Conservation (phyloP, 140 eudicot genomes). For the Anethum foeniculum region DNA sequence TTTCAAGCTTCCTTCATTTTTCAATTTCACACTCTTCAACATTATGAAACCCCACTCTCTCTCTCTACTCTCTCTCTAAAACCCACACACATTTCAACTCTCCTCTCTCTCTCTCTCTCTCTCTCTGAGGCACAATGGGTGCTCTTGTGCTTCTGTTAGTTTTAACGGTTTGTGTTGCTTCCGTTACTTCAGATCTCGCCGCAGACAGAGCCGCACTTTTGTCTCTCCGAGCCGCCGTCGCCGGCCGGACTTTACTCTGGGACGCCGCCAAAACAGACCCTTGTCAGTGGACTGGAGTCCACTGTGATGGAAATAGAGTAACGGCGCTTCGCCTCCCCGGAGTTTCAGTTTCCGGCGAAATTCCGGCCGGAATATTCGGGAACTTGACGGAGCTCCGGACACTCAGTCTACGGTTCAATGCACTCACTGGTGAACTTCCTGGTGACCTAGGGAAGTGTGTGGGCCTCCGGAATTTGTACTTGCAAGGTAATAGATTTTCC, state of each 20-base stretch:
- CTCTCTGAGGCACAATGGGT: conserved; percentile 21
- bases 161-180: conserved; percentile 12
- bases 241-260: conserved; percentile 79
- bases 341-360: conserved; percentile 40
- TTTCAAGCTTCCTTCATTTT: neutral
- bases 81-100: neutral
- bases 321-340: conserved; percentile 70
- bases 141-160: conserved; percentile 17
- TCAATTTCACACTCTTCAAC: neutral
- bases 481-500: conserved; percentile 56
- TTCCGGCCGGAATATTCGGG: conserved; percentile 46
- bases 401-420: conserved; percentile 57
- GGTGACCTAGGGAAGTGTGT: conserved; percentile 32
- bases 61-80: neutral
- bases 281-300: conserved; percentile 46
- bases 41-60: neutral
- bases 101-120: neutral
- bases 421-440: conserved; percentile 59
- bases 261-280: conserved; percentile 32
- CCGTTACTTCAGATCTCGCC: conserved; percentile 41
- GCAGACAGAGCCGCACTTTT: conserved; percentile 61
- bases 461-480: conserved; percentile 51
- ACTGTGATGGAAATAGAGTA: conserved; percentile 34
- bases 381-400: conserved; percentile 56
- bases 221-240: conserved; percentile 58